A percentile compares a stretch with the other conserved stretches of the same genome.
Conservation (phyloP, 257 asterid genomes). For the Ajuga chamaepitys region DNA sequence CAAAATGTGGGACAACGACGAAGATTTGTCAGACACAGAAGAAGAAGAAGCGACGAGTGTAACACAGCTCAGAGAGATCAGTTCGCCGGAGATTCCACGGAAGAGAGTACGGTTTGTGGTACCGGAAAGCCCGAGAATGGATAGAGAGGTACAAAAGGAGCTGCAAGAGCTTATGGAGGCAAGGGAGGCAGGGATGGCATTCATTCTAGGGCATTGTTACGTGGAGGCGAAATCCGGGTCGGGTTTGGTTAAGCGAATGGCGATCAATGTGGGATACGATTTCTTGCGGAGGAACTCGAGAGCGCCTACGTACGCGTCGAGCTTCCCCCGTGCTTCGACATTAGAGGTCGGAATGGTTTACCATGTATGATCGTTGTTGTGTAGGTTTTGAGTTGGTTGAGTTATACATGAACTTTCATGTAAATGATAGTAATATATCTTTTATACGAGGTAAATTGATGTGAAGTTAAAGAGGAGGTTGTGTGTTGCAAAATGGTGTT, state of each 20-base stretch:
- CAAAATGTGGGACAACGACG: conserved; percentile 33
- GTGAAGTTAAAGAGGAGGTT: not conserved
- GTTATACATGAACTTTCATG: not conserved
- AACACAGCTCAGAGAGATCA: conserved; percentile 27
- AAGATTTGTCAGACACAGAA: conserved; percentile 17
- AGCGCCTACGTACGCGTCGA: conserved; percentile 65
- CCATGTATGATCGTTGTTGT: conserved; percentile 48
- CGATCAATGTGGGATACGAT: conserved; percentile 60
- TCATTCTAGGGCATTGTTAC: conserved; percentile 70
- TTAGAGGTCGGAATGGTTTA: conserved; percentile 92
- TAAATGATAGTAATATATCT: conserved; percentile 19
- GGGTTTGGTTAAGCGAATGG: conserved; percentile 54
- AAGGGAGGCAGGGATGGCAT: conserved; percentile 89
- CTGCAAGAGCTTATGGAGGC: conserved; percentile 72
- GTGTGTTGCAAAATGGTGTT: too few species aligned
- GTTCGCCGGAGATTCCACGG: conserved; percentile 31
- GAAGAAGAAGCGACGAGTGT: conserved; percentile 24
- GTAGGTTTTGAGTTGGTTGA: not conserved
- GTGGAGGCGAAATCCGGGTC: conserved; percentile 84
- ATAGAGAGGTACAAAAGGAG: conserved; percentile 36
- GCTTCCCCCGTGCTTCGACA: conserved; percentile 82
- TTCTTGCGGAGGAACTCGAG: conserved; percentile 82
- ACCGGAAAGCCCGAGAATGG: conserved; percentile 56
- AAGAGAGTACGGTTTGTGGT: conserved; percentile 65
- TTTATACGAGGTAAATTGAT: conserved; percentile 14